Evolutionary conservation across 441 rosid genomes (phyloP).

Genomic region (Iberis amara): DNA sequence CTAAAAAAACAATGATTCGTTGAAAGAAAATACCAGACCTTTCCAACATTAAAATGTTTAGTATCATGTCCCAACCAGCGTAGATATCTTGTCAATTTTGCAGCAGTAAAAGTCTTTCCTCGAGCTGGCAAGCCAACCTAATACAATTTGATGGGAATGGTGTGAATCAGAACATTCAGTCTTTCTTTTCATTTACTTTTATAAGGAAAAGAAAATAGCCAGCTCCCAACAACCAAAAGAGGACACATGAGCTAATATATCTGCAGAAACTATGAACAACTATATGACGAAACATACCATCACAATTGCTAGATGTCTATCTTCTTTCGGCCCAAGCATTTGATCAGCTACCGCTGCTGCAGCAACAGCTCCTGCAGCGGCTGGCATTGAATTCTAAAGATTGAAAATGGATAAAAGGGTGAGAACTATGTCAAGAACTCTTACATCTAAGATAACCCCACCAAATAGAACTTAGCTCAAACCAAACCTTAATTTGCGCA

Average conservation of each 20-base stretch:
- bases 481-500: constrained; percentile 67
- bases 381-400: constrained; percentile 90
- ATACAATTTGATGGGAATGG: constrained; percentile 19
- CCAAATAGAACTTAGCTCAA: neutral
- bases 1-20: neutral
- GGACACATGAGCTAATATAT: constrained; percentile 8
- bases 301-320: constrained; percentile 88
- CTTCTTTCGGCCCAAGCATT: constrained; percentile 98
- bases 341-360: constrained; percentile 98
- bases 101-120: constrained; percentile 98
- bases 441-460: neutral
- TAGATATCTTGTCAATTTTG: constrained; percentile 92
- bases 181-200: neutral
- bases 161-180: constrained; percentile 15
- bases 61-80: constrained; percentile 99
- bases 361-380: constrained; percentile 99
- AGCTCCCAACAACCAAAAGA: constrained; percentile 2
- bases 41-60: constrained; percentile 98
- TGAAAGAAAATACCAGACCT: constrained; percentile 43
- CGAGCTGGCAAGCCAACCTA: constrained; percentile 99
- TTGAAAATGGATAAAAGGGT: constrained; percentile 21
- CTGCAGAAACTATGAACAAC: constrained; percentile 14
- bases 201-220: constrained; percentile 7
- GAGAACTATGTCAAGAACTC: constrained; percentile 16
- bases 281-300: constrained; percentile 48